Conservation (phyloP, 176 grass and related monocot species). For the Pharus latifolius region DNA sequence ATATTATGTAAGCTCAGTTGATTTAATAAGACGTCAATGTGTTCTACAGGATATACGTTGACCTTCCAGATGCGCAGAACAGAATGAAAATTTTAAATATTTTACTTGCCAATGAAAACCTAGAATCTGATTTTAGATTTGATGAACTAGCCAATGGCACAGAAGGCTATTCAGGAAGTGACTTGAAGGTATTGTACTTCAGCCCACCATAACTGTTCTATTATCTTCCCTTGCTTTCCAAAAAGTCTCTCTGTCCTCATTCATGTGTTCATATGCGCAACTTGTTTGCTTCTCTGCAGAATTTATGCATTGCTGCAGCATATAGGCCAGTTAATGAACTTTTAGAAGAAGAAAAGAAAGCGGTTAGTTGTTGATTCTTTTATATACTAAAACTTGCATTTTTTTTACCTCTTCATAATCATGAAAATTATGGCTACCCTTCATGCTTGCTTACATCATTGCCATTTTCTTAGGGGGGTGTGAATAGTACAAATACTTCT, state of each 20-base stretch:
- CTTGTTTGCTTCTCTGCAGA: slow-evolving; percentile 33
- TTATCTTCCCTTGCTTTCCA: background rate
- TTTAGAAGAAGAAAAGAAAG: slow-evolving; percentile 68
- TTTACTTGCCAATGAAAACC: slow-evolving; percentile 81
- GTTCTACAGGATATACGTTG: slow-evolving; percentile 74
- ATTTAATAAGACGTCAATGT: background rate
- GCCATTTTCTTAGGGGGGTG: slow-evolving; percentile 29
- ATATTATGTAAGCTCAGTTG: background rate
- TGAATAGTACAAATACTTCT: slow-evolving; percentile 10
- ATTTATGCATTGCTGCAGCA: slow-evolving; percentile 80
- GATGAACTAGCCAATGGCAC: slow-evolving; percentile 66
- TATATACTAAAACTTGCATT: background rate
- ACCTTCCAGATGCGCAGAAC: slow-evolving; percentile 74
- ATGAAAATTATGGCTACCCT: background rate
- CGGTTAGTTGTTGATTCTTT: slow-evolving; percentile 8
- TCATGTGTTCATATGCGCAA: background rate
- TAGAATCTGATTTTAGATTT: slow-evolving; percentile 56
- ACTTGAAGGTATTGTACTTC: slow-evolving; percentile 61
- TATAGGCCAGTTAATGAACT: slow-evolving; percentile 95
- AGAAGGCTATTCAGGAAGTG: slow-evolving; percentile 93
- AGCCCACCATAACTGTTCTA: background rate
- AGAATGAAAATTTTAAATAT: slow-evolving; percentile 79
- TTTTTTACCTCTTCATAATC: background rate
- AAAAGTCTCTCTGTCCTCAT: background rate
- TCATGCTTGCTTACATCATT: slow-evolving; percentile 10